Percentiles rank a stretch among this genome's conserved stretches.
Conservation (phyloP, 163 green algal species). For the Scenedesmus sp. region DNA sequence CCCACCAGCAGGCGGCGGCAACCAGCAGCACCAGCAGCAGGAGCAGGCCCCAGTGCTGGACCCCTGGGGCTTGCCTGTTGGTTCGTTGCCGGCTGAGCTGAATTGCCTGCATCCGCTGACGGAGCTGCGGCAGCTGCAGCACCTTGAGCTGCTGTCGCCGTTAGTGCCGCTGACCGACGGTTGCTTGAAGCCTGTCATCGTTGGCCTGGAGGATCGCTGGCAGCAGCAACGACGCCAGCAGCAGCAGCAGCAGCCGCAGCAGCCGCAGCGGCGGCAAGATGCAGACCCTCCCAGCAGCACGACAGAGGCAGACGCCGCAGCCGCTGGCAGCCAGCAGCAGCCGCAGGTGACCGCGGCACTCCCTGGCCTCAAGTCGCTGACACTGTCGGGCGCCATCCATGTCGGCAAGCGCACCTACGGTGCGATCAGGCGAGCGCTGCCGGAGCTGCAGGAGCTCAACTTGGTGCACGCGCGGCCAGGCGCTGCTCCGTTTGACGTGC, state of each 20-base stretch:
- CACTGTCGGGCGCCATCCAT: conserved; percentile 17
- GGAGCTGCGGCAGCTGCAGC: conserved; percentile 9
- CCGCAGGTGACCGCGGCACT: not conserved
- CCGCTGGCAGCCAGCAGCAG: not conserved
- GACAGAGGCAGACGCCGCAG: not conserved
- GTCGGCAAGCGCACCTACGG: not conserved
- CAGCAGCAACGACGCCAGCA: conserved; percentile 20
- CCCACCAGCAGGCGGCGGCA: conserved; percentile 15
- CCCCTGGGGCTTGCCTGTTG: conserved; percentile 10
- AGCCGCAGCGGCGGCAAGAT: too few relatives aligned
- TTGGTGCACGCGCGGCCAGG: conserved; percentile 28
- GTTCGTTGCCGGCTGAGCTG: not conserved
- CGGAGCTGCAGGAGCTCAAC: not conserved
- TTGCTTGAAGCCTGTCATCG: not conserved
- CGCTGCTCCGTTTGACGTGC: conserved; percentile 33
- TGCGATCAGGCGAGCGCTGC: not conserved
- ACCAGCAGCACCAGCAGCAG: conserved; percentile 18
- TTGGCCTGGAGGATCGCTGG: not conserved
- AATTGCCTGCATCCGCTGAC: conserved; percentile 30
- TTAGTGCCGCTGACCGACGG: conserved; percentile 22
- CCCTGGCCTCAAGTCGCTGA: not conserved
- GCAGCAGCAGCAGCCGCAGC: not conserved
- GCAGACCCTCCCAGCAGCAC: not conserved
- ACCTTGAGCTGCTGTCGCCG: conserved; percentile 35
- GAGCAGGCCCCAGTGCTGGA: not conserved